These are phyloP conservation scores for Suhomyces guaymorum DNA, from an alignment of 1,139 yeast genomes.

Conservation along the genomic window DNA sequence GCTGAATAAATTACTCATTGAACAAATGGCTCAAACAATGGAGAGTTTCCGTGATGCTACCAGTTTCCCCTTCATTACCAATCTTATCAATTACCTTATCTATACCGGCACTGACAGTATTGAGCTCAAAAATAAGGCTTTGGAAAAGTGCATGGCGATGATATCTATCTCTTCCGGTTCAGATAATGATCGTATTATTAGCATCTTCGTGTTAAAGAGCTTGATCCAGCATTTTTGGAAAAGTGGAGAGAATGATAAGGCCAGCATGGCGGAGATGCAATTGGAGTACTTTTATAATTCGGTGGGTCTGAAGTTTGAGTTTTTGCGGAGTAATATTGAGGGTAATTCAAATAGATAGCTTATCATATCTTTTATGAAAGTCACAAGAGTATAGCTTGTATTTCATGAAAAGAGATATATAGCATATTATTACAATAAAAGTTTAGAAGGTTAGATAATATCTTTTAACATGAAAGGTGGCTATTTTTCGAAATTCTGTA, in stretches of 20 bases:
- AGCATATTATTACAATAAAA: no score
- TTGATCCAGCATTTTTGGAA: constrained; percentile 19
- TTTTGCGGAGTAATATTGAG: constrained; percentile 14
- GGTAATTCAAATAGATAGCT: background rate
- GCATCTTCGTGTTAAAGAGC: constrained; percentile 24
- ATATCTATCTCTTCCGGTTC: constrained; percentile 17
- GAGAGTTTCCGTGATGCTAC: constrained; percentile 12
- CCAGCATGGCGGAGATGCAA: constrained; percentile 27
- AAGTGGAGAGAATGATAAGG: constrained; percentile 26
- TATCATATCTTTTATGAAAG: no score
- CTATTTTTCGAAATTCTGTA: no score
- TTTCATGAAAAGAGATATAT: no score
- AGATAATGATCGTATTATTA: constrained; percentile 24
- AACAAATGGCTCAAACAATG: constrained; percentile 11
- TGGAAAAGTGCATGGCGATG: constrained; percentile 19
- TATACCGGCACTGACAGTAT: constrained; percentile 19
- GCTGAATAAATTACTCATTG: constrained; percentile 8
- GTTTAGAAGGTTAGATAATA: no score
- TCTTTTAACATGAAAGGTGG: no score
- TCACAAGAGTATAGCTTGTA: no score
- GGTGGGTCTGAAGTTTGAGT: constrained; percentile 19
- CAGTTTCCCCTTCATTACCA: constrained; percentile 20
- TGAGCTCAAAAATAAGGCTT: constrained; percentile 17
- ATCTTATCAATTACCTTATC: constrained; percentile 20
- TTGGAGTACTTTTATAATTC: constrained; percentile 19